These are phyloP conservation scores for Exophiala phaeomuriformis DNA, from an alignment of 2,329 filamentous ascomycete genomes.

Conservation along the genomic window DNA sequence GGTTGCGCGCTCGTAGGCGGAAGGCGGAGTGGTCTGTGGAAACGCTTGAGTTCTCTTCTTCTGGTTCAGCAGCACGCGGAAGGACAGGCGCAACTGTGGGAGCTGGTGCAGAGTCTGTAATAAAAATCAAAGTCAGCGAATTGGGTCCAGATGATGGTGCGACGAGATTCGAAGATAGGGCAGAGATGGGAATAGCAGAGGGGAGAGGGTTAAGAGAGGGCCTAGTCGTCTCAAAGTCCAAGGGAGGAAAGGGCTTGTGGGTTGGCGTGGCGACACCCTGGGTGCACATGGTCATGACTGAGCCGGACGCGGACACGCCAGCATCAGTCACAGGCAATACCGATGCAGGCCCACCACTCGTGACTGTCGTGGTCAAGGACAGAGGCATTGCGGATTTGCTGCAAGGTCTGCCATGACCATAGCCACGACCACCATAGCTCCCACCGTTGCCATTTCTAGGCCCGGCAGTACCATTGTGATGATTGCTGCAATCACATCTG, in stretches of 20 bases:
- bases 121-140: not conserved
- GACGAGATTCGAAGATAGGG: not conserved
- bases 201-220: not conserved
- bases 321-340: not conserved
- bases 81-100: conserved; percentile 1
- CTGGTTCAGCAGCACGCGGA: not conserved
- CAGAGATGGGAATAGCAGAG: not conserved
- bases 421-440: not conserved
- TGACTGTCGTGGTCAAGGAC: not conserved
- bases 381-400: not conserved
- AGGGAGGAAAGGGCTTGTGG: not conserved
- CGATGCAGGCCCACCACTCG: not conserved
- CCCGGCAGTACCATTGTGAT: not conserved
- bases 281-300: conserved; percentile 5
- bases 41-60: not conserved
- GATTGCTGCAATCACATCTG: not conserved
- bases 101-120: not conserved
- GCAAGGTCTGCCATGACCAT: not conserved
- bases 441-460: not conserved
- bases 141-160: not conserved
- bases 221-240: not conserved
- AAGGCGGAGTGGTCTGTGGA: conserved; percentile 10
- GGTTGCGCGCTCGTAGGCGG: conserved; percentile 12
- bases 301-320: not conserved
- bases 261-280: not conserved